Evolutionary conservation across 805 yeast genomes (phyloP), one percentile per base, ranked within the genome.

Genomic region (Priceomyces castillae): DNA sequence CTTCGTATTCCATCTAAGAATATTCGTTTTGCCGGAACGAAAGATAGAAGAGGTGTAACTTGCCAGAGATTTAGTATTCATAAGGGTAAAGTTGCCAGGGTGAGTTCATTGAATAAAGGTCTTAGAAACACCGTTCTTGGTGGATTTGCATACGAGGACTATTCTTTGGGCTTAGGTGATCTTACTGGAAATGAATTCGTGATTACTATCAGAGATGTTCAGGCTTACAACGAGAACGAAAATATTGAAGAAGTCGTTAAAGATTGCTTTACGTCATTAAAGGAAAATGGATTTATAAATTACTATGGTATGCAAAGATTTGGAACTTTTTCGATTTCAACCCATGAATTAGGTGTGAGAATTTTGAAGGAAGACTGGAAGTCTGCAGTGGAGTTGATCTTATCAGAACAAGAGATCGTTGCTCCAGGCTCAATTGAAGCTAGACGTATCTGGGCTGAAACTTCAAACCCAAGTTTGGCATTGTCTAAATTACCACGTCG

Each of bases 291-390:
- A 0, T 94, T 88, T 57, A 84, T 94, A 50, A 94, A 94, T 63
- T 94, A 94, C 59, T 94, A 78, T 61, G 99, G 99, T n/a, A 84
- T 94, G 90, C 99, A 94, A 70, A 74, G 99, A 58, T 94, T 94
- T 62, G 99, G 99, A 22, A 90, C 99, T 0, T 92, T 89, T 58
- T 86, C 97, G 10, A 75, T 90, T 22, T 88, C 98, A 2, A 90
- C 99, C 0, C 97, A 94, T 63, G 77, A 75, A 23, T 73, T 90
- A 42, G 99, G 99, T 39, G 79, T 78, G 48, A 75, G 75, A 48
- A 71, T 92, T 20, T 67, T 94, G 39, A 73, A 79, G 39, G 80
- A 78, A 28, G 81, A 90, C 44, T 94, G 95, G 90, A 77, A 84
- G 53, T 74, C 71, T 11, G 97, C 95, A 1, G 92, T 76, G 4